phyloP scores from a whole-genome alignment of 371 early-diverging fungal genomes.

The Fennellomyces sp. region DNA sequence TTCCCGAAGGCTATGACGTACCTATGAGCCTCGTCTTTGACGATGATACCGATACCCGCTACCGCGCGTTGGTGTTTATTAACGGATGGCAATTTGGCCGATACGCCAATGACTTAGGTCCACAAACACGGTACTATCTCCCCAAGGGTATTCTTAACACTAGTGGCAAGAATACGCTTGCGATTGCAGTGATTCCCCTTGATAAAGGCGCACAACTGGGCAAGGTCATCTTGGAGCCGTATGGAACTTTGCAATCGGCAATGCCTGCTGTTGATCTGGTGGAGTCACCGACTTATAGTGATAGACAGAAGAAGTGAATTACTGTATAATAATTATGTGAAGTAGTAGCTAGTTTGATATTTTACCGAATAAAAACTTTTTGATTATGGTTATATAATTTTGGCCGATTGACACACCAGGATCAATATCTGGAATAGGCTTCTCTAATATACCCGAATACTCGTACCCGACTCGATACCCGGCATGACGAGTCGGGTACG shows the following conservation, averaged over 20 bases:
- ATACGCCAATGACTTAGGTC: slow-evolving; percentile 24
- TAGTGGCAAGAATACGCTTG: slow-evolving; percentile 19
- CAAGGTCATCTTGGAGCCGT: slow-evolving; percentile 12
- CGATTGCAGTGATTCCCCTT: slow-evolving; percentile 16
- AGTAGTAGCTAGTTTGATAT: too few relatives aligned
- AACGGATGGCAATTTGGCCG: slow-evolving; percentile 32
- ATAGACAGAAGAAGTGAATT: too few relatives aligned
- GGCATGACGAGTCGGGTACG: too few relatives aligned
- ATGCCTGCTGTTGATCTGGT: slow-evolving; percentile 11
- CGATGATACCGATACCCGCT: slow-evolving; percentile 8
- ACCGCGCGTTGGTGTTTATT: slow-evolving; percentile 21
- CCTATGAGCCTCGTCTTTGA: slow-evolving; percentile 15
- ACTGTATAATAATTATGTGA: too few relatives aligned
- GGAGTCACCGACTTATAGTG: slow-evolving; percentile 9
- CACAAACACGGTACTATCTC: slow-evolving; percentile 16
- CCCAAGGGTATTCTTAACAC: slow-evolving; percentile 24
- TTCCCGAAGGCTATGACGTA: slow-evolving; percentile 19
- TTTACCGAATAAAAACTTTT: too few relatives aligned
- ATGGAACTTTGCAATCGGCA: slow-evolving; percentile 11
- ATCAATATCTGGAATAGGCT: too few relatives aligned
- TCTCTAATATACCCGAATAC: too few relatives aligned
- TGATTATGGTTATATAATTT: too few relatives aligned
- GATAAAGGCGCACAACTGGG: slow-evolving; percentile 15
- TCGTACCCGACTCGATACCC: too few relatives aligned
- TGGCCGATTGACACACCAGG: too few relatives aligned